Base-by-base conservation (phyloP, 1,139 yeast genomes). In the Suhomyces ambrosiae region DNA sequence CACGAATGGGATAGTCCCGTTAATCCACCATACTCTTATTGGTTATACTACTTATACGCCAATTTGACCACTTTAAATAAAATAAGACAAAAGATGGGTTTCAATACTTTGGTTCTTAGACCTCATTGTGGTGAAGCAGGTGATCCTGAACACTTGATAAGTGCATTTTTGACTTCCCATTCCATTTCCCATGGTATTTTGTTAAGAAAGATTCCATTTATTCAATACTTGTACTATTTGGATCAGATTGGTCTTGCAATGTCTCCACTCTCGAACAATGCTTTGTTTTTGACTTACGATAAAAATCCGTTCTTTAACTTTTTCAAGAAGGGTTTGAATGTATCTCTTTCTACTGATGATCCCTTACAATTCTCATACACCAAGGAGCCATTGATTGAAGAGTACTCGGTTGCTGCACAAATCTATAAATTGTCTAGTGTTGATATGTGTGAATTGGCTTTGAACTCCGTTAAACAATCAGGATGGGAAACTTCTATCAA, bases 121-220 rank as follows among this genome's bases (percentile, higher is more conserved):
- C 99, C 99, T 2, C 99, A 94, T 60, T 87, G 96, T 53, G 99
- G 99, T 47, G 99, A 94, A 63, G 99, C 98, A 5, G 99, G 99
- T 38, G 97, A 94, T 54, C 97, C 98, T 1, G 97, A 90, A 54
- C 98, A 94, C 65, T 74, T 94, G 58, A 88, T 90, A 30, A 77
- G 92, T 39, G 94, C 98, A 1, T 94, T 86, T 55, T 66, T 94
- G 54, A 80, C 95, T 0, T 82, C 97, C 1, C 95, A 92, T 55
- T 87, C 95, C 37, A 94, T 92, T 45, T 87, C 95, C 30, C 99
- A 94, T 58, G 99, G 99, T 42, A 94, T 94, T 44, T 64, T 90
- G 43, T 71, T 94, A 52, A 79, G 98, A 62, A 94, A 94, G 62
- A 78, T 92, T 33, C 98, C 98, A 27, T 89, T 86, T 60, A 82